Evolutionary conservation across 495 filamentous ascomycete genomes (phyloP).

Genomic region (Hypoxylon subgilvum): DNA sequence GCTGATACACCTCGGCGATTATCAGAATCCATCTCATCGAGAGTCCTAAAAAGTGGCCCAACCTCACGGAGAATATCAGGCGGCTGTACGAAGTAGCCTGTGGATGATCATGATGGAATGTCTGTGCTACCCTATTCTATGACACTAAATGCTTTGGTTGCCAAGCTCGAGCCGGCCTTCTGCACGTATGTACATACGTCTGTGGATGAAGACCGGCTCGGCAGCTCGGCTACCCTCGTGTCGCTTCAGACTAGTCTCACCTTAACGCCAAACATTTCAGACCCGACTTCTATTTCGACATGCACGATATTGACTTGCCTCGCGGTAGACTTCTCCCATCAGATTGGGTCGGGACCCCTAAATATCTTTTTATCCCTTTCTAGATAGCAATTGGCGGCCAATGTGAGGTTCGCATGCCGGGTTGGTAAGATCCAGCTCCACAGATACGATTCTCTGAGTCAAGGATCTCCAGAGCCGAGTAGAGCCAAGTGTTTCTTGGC

Average conservation of each 20-base stretch:
- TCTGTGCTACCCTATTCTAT: too few relatives aligned
- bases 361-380: constrained; percentile 11
- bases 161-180: too few relatives aligned
- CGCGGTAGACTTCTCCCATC: constrained; percentile 19
- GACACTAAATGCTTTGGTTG: too few relatives aligned
- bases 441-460: constrained; percentile 19
- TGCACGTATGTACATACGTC: background rate
- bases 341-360: constrained; percentile 4
- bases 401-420: constrained; percentile 24
- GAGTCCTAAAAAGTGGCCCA: constrained; percentile 1
- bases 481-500: constrained; percentile 28
- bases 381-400: constrained; percentile 17
- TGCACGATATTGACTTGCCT: constrained; percentile 24
- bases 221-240: constrained; percentile 26
- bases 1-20: constrained; percentile 26
- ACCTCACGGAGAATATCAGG: constrained; percentile 18
- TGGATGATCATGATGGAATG: too few relatives aligned
- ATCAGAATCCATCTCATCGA: constrained; percentile 14
- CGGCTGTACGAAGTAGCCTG: constrained; percentile 9
- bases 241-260: constrained; percentile 30
- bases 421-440: constrained; percentile 19
- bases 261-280: constrained; percentile 31
- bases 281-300: constrained; percentile 11
- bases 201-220: too few relatives aligned
- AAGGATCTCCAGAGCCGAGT: constrained; percentile 30